These are phyloP conservation scores for Yarrowia deformans DNA, from an alignment of 805 yeast genomes.

Conservation along the genomic window DNA sequence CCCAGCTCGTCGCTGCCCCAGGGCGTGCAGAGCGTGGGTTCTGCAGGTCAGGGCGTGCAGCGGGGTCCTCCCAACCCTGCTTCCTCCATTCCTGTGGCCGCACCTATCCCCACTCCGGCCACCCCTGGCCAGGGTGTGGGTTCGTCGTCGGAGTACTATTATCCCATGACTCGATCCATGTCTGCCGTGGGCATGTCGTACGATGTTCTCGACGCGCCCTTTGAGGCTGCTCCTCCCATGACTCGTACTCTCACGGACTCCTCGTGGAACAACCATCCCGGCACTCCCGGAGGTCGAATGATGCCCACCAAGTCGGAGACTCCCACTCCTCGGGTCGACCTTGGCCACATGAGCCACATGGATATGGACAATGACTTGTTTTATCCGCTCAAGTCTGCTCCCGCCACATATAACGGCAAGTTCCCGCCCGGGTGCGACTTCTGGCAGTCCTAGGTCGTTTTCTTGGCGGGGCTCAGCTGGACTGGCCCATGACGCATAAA, in stretches of 20 bases:
- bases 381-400: slow-evolving; percentile 32
- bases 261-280: slow-evolving; percentile 34
- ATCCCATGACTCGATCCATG: slow-evolving; percentile 45
- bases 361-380: slow-evolving; percentile 26
- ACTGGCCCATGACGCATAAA: slow-evolving; percentile 23
- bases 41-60: background rate
- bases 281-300: slow-evolving; percentile 24
- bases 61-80: background rate
- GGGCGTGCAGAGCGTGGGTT: slow-evolving; percentile 3
- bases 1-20: slow-evolving; percentile 21
- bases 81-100: slow-evolving; percentile 10
- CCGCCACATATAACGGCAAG: slow-evolving; percentile 38
- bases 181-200: slow-evolving; percentile 43
- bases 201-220: slow-evolving; percentile 37
- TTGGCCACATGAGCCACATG: slow-evolving; percentile 33
- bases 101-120: slow-evolving; percentile 34
- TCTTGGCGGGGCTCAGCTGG: slow-evolving; percentile 3
- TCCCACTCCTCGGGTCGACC: slow-evolving; percentile 32
- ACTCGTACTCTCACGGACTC: slow-evolving; percentile 35
- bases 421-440: slow-evolving; percentile 39
- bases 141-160: slow-evolving; percentile 40
- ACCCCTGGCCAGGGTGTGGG: slow-evolving; percentile 40
- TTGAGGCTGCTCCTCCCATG: slow-evolving; percentile 39
- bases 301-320: slow-evolving; percentile 12
- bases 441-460: slow-evolving; percentile 21